Percentiles rank a stretch among this genome's conserved stretches.
Conservation (phyloP, 2,329 filamentous ascomycete genomes). For the Periconia digitata region DNA sequence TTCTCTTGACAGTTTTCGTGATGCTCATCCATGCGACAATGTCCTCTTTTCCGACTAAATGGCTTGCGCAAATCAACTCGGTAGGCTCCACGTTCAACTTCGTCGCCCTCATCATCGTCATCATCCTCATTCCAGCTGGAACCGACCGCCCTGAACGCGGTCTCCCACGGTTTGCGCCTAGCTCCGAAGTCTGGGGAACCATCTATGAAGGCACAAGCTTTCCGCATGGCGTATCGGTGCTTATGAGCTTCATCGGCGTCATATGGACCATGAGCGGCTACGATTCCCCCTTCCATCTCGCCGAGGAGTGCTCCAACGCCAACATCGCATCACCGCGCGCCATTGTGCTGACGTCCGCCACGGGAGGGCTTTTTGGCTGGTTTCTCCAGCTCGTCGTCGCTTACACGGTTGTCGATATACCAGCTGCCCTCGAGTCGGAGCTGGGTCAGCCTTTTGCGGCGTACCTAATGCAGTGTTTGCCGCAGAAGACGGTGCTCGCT, state of each 20-base stretch:
- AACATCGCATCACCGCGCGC: constrained; percentile 69
- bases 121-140: constrained; percentile 68
- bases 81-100: constrained; percentile 72
- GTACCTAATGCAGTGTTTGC: constrained; percentile 67
- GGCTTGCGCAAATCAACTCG: constrained; percentile 71
- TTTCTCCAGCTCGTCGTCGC: constrained; percentile 73
- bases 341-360: constrained; percentile 68
- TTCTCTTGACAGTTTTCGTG: constrained; percentile 66
- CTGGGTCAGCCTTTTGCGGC: constrained; percentile 72
- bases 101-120: constrained; percentile 63
- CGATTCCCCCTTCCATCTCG: constrained; percentile 71
- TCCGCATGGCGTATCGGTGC: constrained; percentile 65
- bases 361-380: constrained; percentile 70
- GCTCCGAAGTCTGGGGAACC: constrained; percentile 63
- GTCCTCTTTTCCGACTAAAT: constrained; percentile 70
- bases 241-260: constrained; percentile 72
- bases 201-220: constrained; percentile 69
- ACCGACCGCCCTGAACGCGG: constrained; percentile 55
- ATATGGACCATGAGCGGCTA: constrained; percentile 72
- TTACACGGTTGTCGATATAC: constrained; percentile 69
- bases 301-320: constrained; percentile 75
- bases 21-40: constrained; percentile 69
- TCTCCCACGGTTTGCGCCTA: constrained; percentile 60
- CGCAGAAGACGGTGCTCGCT: constrained; percentile 61
- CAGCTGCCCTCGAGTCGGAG: constrained; percentile 59